These are phyloP conservation scores for Neocallimastix lanati DNA, from an alignment of 192 early-diverging fungal genomes.

Conservation along the genomic window DNA sequence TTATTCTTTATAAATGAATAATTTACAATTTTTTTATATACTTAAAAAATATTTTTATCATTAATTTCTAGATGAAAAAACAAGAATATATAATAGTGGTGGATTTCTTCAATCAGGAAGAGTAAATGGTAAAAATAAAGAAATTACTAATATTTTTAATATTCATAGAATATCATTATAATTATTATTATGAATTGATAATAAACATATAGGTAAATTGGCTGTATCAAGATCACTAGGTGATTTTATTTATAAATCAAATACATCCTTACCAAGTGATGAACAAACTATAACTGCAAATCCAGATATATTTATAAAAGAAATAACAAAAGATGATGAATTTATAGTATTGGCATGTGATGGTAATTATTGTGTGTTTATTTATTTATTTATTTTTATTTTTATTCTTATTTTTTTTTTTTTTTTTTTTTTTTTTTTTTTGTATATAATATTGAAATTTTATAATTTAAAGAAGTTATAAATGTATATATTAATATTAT, in stretches of 20 bases:
- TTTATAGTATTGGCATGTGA: conserved; percentile 95
- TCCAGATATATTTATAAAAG: conserved; percentile 58
- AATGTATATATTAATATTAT: neutral
- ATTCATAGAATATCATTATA: no score
- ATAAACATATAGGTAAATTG: conserved; percentile 31
- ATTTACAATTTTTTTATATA: no score
- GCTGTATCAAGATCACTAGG: conserved; percentile 93
- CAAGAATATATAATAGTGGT: conserved; percentile 73
- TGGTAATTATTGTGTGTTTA: conserved; percentile 25
- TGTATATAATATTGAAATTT: no score
- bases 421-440: no score
- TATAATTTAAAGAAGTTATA: neutral
- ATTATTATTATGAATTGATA: no score
- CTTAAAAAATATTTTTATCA: no score
- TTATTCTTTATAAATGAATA: no score
- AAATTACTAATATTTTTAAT: no score
- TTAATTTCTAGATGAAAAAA: conserved; percentile 35
- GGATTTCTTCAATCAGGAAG: conserved; percentile 97
- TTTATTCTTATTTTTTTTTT: no score
- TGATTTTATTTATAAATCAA: conserved; percentile 97
- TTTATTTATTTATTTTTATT: neutral
- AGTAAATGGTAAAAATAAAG: conserved; percentile 95
- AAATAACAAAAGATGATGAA: conserved; percentile 52
- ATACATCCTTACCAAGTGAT: conserved; percentile 50
- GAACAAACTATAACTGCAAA: conserved; percentile 85